Base-by-base conservation (phyloP, 106 monocot genomes). In the Acanthochlamys bracteata region DNA sequence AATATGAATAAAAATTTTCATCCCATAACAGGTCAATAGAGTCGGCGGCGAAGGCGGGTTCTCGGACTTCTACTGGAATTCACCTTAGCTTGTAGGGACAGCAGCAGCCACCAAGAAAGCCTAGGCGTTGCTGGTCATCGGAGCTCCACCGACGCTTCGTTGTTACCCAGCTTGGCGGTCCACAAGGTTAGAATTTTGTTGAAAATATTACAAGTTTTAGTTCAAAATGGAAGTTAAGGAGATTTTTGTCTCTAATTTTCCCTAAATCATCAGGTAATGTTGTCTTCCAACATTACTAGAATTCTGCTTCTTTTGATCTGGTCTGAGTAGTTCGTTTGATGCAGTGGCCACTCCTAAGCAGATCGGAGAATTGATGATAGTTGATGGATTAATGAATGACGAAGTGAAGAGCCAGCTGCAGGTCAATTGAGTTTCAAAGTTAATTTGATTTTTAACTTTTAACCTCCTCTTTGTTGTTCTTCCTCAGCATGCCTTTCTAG, bases 351-450 rank as follows among this genome's bases (percentile, higher is more conserved):
- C 96, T 24, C 96, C 96, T 9, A 98, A 98, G 74, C 91, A 88
- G 74, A 98, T 98, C 52, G 80, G 96, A 64, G 96, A 98, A 45
- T 52, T 98, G 76, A 98, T 98, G 96, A 91, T 85, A 76, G 91
- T 98, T 6, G 91, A 98, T 47, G 90, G 96, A 1, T 82, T 98
- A 21, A 88, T 88, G 25, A 98, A 98, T 54, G 96, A 98, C 69
- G 96, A 98, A 80, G 96, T 98, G 19, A 98, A 98, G 59, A 98
- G 96, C 74, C 96, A 98, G 65, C 64, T 98, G 39, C 96, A 98
- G 83, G 96, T 82, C 40, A 33, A 6, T 33, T 33, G 33, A 33
- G 33, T 33, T 33, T 33, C 33, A 33, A 33, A 33, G 33, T 33
- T 33, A 14, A 14, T 46, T 33, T 3, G 33, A 33, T 33, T n/a